These are phyloP conservation scores for Coccomyxa sp. DNA, from an alignment of 139 green algal genomes.

Conservation along the genomic window DNA sequence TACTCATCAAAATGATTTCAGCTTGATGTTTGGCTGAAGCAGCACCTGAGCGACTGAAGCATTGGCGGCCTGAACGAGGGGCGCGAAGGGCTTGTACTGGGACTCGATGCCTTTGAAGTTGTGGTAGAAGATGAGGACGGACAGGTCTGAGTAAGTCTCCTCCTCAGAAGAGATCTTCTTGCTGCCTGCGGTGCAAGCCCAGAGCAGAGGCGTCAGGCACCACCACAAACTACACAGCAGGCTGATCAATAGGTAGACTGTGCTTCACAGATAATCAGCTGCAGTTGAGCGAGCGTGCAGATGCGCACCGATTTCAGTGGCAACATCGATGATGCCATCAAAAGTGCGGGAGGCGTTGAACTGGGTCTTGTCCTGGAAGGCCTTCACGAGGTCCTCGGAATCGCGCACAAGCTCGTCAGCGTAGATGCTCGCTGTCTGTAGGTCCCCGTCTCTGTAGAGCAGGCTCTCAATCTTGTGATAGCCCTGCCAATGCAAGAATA, in stretches of 20 bases:
- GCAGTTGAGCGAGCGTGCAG: too few species aligned
- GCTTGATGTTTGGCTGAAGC: neutral
- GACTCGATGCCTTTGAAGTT: conserved; percentile 18
- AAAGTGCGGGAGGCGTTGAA: neutral
- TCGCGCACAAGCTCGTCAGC: conserved; percentile 18
- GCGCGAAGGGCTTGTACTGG: neutral
- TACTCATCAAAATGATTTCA: too few species aligned
- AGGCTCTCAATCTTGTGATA: conserved; percentile 24
- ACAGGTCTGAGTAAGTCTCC: conserved; percentile 31
- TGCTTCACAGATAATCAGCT: too few species aligned
- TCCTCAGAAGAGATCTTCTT: conserved; percentile 39
- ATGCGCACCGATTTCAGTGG: neutral
- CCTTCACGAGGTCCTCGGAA: neutral
- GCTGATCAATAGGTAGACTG: too few species aligned
- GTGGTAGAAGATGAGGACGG: conserved; percentile 38
- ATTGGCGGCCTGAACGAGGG: neutral
- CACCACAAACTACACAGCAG: too few species aligned
- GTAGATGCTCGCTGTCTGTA: conserved; percentile 7
- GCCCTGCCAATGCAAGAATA: neutral
- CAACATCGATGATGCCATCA: neutral
- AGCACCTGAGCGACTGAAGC: neutral
- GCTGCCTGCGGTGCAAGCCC: neutral
- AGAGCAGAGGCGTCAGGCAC: too few species aligned
- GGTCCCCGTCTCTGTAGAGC: conserved; percentile 16
- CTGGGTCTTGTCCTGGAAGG: neutral